Percentiles rank a stretch among this genome's conserved stretches.
Evolutionary conservation across 202 grass and related monocot species (phyloP).

Genomic region (Carex arenaria): DNA sequence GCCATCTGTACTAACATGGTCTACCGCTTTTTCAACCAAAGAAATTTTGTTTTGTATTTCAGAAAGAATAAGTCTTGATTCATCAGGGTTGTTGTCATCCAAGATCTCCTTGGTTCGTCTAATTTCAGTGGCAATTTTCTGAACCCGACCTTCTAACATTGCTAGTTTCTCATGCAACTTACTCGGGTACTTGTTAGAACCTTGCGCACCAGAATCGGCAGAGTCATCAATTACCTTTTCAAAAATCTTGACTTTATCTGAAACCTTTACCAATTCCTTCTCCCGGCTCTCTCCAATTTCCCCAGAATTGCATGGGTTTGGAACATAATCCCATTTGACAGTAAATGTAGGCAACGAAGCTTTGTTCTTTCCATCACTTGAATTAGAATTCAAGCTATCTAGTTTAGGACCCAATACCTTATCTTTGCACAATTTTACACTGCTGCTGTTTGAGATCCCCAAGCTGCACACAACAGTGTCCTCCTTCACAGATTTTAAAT

Average conservation of each 20-base stretch:
- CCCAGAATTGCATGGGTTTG: constrained; percentile 1
- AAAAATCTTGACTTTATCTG: constrained; percentile 69
- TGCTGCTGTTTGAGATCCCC: constrained; percentile 26
- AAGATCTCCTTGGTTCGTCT: constrained; percentile 92
- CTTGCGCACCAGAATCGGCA: background rate
- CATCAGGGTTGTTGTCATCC: constrained; percentile 69
- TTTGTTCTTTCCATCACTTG: constrained; percentile 17
- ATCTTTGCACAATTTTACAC: constrained; percentile 24
- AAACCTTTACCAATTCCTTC: constrained; percentile 36
- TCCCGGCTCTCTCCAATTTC: background rate
- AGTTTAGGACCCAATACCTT: constrained; percentile 32
- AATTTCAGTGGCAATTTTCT: constrained; percentile 94
- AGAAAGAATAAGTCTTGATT: constrained; percentile 84
- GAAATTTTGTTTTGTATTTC: constrained; percentile 87
- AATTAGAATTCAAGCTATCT: constrained; percentile 14
- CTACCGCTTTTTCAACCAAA: constrained; percentile 80
- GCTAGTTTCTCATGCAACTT: constrained; percentile 86
- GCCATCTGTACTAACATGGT: constrained; percentile 41
- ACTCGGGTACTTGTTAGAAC: constrained; percentile 60
- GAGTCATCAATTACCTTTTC: constrained; percentile 46
- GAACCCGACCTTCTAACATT: constrained; percentile 76
- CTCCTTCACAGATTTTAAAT: constrained; percentile 20
- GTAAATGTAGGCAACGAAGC: constrained; percentile 57
- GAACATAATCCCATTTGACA: constrained; percentile 41
- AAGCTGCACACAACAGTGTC: constrained; percentile 5